A percentile compares a stretch with the other conserved stretches of the same genome.
Conservation (phyloP, 2,329 filamentous ascomycete genomes). For the Emmonsiellopsis sp. region DNA sequence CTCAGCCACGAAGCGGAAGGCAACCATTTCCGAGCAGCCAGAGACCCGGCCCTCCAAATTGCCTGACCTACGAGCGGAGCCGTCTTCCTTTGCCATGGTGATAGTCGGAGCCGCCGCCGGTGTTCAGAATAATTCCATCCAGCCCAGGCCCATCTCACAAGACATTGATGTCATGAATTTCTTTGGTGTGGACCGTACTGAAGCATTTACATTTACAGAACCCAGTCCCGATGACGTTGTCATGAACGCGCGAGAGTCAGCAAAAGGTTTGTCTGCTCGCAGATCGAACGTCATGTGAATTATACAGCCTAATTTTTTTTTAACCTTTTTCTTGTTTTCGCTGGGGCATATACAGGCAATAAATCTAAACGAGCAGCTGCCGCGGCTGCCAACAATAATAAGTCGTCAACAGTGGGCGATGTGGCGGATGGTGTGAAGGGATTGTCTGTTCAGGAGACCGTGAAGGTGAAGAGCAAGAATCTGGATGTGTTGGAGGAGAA, state of each 20-base stretch:
- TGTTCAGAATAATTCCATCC: not conserved
- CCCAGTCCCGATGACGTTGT: slow-evolving; percentile 91
- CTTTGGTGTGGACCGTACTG: slow-evolving; percentile 32
- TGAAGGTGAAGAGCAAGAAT: slow-evolving; percentile 60
- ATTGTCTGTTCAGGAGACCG: slow-evolving; percentile 40
- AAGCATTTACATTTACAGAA: slow-evolving; percentile 57
- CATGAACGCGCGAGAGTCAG: slow-evolving; percentile 62
- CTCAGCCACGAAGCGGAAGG: not conserved
- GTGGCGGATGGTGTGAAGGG: slow-evolving; percentile 40
- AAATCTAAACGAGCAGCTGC: slow-evolving; percentile 34
- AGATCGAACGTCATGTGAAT: slow-evolving; percentile 19
- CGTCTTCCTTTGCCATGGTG: slow-evolving; percentile 43
- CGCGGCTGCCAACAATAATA: slow-evolving; percentile 24
- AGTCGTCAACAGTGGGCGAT: slow-evolving; percentile 34
- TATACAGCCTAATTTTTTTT: not conserved
- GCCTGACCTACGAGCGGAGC: slow-evolving; percentile 32
- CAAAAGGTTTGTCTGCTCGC: slow-evolving; percentile 57
- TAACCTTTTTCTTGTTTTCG: not conserved
- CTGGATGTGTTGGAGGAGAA: slow-evolving; percentile 77
- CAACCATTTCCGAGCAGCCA: not conserved
- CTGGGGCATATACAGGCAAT: slow-evolving; percentile 32
- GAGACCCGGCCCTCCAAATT: not conserved
- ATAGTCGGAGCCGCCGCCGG: slow-evolving; percentile 25
- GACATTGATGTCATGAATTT: slow-evolving; percentile 27
- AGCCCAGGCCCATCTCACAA: slow-evolving; percentile 22